Evolutionary conservation across 495 filamentous ascomycete genomes (phyloP), one percentile per base, ranked within the genome.

Genomic region (Lasiosphaeria miniovina): DNA sequence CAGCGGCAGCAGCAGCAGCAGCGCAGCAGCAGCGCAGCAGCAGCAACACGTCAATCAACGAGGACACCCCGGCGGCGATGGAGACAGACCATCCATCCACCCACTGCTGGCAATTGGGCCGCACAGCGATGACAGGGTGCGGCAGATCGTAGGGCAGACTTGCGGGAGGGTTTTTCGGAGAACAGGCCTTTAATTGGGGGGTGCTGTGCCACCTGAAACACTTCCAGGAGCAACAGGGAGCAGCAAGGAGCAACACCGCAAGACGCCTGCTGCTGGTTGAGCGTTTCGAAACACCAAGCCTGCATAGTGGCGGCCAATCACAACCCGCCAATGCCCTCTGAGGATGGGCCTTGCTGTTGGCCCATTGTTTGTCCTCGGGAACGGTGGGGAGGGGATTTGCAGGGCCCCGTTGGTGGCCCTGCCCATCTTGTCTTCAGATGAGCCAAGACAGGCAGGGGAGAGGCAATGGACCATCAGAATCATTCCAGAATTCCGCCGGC

Each of bases 241-340:
- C 24, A 24, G 24, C 24, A 24, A 24, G 24, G 24, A 24, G 24
- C 53, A 57, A 55, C 58, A 61, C 61, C 56, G 50, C 61, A 65
- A 52, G 24, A 58, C 54, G 52, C 34, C 56, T 52, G 56, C 58
- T 55, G 57, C 49, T 60, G 63, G 58, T 56, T 52, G 41, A 58
- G 57, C 58, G 68, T 70, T 68, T 70, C 68, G 63, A 70, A 70
- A 70, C 68, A 70, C 43, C 55, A 58, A 55, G 61, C 55, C 54
- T 60, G 63, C 65, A 64, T 58, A 58, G 49, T 63, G 59, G 58
- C 66, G 56, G 49, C 68, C 68, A 71, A 71, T 68, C 59, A 66
- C 40, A 46, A 55, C 36, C 49, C 54, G 33, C 17, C 33, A 17
- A 31, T 15, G 49, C 38, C 46, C 54, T 36, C 33, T 52, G 12